These are phyloP conservation scores for Mycena filopes DNA, from an alignment of 768 basidiomycete genomes.

Conservation along the genomic window DNA sequence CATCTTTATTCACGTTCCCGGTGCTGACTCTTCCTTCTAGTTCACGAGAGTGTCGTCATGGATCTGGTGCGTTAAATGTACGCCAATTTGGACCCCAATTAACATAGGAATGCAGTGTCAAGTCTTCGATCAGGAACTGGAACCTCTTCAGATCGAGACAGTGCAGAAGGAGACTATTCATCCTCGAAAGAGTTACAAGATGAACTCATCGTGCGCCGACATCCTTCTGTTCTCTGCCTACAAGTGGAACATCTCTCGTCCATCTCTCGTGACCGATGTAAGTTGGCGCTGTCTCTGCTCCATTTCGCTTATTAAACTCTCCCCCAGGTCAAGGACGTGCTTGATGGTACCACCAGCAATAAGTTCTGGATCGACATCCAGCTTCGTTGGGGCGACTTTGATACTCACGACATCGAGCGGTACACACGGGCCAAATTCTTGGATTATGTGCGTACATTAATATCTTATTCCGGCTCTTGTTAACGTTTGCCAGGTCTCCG, in stretches of 20 bases:
- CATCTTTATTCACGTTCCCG: conserved; percentile 34
- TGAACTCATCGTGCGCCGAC: conserved; percentile 99
- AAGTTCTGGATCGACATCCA: conserved; percentile 99
- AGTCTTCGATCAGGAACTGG: conserved; percentile 98
- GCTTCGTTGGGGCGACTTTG: conserved; percentile 97
- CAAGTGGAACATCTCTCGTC: conserved; percentile 98
- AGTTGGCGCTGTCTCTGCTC: conserved; percentile 38
- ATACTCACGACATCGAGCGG: conserved; percentile 98
- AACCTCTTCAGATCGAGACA: conserved; percentile 98
- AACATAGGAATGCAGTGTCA: conserved; percentile 69
- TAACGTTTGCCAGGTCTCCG: conserved; percentile 70
- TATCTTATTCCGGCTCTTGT: neutral
- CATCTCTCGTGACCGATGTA: conserved; percentile 94
- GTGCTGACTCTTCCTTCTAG: conserved; percentile 47
- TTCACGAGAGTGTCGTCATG: conserved; percentile 94
- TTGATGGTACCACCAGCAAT: conserved; percentile 98
- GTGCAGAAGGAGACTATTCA: conserved; percentile 99
- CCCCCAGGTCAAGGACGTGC: conserved; percentile 85
- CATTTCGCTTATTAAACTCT: conserved; percentile 14
- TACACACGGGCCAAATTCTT: conserved; percentile 99
- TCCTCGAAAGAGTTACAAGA: conserved; percentile 99
- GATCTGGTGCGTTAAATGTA: conserved; percentile 66
- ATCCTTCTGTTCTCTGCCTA: conserved; percentile 96
- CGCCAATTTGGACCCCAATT: neutral
- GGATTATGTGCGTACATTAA: conserved; percentile 78